Conservation (phyloP, 2,329 filamentous ascomycete genomes). For the Scedosporium dehoogii region DNA sequence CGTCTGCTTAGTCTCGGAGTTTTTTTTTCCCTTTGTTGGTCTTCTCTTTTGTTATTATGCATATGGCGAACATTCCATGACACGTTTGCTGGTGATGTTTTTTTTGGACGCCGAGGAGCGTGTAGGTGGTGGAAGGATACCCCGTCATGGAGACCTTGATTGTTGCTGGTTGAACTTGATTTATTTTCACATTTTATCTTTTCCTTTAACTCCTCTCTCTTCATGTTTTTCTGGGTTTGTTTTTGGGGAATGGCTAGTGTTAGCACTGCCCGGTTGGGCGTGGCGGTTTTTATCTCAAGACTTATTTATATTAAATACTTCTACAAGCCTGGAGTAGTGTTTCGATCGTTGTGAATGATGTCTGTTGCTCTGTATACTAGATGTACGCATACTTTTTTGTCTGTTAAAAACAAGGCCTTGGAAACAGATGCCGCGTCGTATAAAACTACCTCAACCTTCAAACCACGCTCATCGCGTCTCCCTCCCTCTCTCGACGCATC, state of each 20-base stretch:
- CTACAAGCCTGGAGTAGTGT: no score
- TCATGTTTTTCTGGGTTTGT: not conserved
- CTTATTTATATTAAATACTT: not conserved
- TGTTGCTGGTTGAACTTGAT: not conserved
- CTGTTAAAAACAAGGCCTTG: no score
- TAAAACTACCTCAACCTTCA: not conserved
- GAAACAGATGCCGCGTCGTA: no score
- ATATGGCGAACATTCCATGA: not conserved
- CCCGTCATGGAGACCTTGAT: not conserved
- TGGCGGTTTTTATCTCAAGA: not conserved
- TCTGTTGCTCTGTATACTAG: no score
- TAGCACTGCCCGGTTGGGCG: not conserved
- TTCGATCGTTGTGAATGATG: no score
- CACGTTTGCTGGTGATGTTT: not conserved
- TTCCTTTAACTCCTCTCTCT: not conserved
- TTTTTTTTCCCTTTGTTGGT: not conserved
- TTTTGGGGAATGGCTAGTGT: not conserved
- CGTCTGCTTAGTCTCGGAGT: no score
- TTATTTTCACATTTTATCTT: not conserved
- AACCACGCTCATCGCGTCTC: not conserved
- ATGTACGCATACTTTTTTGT: no score
- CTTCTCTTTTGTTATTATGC: not conserved
- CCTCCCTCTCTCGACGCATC: not conserved
- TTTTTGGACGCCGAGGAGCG: not conserved
- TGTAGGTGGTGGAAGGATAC: not conserved